phyloP scores from a whole-genome alignment of 495 filamentous ascomycete species.

The Podospora conica region DNA sequence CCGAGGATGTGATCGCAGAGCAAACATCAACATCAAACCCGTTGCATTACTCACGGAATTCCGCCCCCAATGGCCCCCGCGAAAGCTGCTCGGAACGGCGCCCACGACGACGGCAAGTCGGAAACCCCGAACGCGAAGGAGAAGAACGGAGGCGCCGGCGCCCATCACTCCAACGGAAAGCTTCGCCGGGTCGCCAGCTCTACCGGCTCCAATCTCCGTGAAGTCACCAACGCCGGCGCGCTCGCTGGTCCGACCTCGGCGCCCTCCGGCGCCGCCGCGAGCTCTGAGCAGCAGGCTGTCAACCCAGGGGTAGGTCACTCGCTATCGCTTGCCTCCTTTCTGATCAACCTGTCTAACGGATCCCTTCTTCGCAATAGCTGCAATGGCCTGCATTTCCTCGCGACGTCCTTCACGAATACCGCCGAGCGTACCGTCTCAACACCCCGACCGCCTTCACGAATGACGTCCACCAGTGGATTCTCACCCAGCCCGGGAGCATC shows the following conservation, averaged over 20 bases:
- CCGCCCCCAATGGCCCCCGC: constrained; percentile 29
- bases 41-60: not conserved
- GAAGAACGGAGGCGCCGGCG: constrained; percentile 34
- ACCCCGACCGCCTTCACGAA: constrained; percentile 65
- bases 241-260: constrained; percentile 18
- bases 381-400: constrained; percentile 69
- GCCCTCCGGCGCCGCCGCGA: constrained; percentile 13
- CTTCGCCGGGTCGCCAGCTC: constrained; percentile 41
- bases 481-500: constrained; percentile 60
- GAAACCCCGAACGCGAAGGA: constrained; percentile 39
- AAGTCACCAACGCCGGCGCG: constrained; percentile 30
- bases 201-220: constrained; percentile 38
- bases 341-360: constrained; percentile 15
- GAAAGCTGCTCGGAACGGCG: constrained; percentile 24
- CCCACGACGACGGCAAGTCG: constrained; percentile 44
- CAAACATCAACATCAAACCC: not conserved
- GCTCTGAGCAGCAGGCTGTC: constrained; percentile 18
- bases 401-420: constrained; percentile 71
- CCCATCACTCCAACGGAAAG: constrained; percentile 40
- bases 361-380: constrained; percentile 45
- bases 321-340: not conserved
- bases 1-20: constrained; percentile 17
- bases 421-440: constrained; percentile 66
- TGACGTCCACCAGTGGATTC: constrained; percentile 63
- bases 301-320: constrained; percentile 26